phyloP scores from a whole-genome alignment of 2,329 filamentous ascomycete species.

The Colletotrichum echinochloae region DNA sequence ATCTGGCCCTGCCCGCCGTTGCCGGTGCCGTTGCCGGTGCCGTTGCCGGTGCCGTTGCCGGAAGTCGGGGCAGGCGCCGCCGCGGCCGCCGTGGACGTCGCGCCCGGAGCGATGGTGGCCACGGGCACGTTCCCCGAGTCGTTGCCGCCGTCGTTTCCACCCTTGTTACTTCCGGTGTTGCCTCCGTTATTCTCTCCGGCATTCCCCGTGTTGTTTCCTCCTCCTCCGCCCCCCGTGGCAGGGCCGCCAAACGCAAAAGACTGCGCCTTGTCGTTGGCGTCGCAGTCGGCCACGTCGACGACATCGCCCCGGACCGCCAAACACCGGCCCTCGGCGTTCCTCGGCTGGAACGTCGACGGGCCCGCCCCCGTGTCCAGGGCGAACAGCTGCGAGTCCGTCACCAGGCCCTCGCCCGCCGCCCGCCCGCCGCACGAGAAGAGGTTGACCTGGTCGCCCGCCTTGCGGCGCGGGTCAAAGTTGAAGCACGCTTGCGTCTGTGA shows the following conservation, averaged over 20 bases:
- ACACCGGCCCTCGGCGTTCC: constrained; percentile 60
- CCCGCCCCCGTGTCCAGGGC: constrained; percentile 56
- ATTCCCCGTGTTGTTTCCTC: background rate
- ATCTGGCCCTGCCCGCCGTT: constrained; percentile 26
- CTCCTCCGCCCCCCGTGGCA: background rate
- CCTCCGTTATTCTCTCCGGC: background rate
- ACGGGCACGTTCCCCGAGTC: constrained; percentile 8
- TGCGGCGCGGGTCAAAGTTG: constrained; percentile 67
- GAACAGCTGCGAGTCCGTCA: constrained; percentile 66
- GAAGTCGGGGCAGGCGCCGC: background rate
- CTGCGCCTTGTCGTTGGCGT: constrained; percentile 55
- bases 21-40: background rate
- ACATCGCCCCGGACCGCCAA: constrained; percentile 57
- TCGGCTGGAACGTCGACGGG: constrained; percentile 58
- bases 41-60: constrained; percentile 7
- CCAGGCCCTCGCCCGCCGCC: constrained; percentile 64
- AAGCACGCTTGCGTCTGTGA: constrained; percentile 66
- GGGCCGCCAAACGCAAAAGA: constrained; percentile 52
- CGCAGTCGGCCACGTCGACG: constrained; percentile 59
- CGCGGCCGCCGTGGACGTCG: background rate
- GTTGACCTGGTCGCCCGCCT: constrained; percentile 63
- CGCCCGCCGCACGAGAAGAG: constrained; percentile 71
- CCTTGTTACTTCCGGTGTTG: background rate
- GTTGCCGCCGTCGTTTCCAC: background rate
- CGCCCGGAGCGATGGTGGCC: constrained; percentile 13